Conservation (phyloP, 257 asterid genomes). For the Nicotiana sylvestris region DNA sequence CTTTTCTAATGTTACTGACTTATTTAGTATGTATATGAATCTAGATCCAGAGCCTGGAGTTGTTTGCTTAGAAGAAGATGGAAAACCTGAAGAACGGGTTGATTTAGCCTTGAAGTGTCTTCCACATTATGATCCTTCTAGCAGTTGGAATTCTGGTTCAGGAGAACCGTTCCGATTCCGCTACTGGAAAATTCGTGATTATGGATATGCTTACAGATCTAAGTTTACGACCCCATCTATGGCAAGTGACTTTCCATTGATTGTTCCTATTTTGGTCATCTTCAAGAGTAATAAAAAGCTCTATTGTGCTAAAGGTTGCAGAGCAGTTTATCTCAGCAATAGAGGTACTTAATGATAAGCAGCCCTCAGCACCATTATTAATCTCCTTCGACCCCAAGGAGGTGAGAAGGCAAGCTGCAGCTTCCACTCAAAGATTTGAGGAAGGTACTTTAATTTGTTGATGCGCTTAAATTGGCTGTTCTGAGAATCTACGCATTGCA, state of each 20-base stretch:
- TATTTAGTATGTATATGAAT: constrained; percentile 7
- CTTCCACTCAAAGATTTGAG: constrained; percentile 42
- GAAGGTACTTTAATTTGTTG: neutral
- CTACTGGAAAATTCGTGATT: constrained; percentile 96
- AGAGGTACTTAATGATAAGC: constrained; percentile 60
- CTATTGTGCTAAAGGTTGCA: constrained; percentile 57
- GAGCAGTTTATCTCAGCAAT: constrained; percentile 80
- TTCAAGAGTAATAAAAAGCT: constrained; percentile 11
- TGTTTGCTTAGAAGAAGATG: constrained; percentile 61
- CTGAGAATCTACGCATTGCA: neutral
- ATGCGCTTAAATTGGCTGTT: neutral
- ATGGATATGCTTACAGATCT: constrained; percentile 89
- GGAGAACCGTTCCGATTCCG: constrained; percentile 40
- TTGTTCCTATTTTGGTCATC: constrained; percentile 4
- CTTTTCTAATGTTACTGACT: constrained; percentile 8
- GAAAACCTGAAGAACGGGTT: constrained; percentile 69
- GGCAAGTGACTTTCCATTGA: constrained; percentile 39
- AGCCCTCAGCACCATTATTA: constrained; percentile 30
- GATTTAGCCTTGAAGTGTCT: constrained; percentile 72
- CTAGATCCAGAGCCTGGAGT: constrained; percentile 70
- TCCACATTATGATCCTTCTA: constrained; percentile 68
- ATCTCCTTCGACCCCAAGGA: constrained; percentile 9
- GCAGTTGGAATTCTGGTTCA: constrained; percentile 53
- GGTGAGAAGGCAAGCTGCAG: constrained; percentile 87
- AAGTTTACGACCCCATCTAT: constrained; percentile 79